Conservation (phyloP, 768 basidiomycete genomes). For the Auriscalpium vulgare region DNA sequence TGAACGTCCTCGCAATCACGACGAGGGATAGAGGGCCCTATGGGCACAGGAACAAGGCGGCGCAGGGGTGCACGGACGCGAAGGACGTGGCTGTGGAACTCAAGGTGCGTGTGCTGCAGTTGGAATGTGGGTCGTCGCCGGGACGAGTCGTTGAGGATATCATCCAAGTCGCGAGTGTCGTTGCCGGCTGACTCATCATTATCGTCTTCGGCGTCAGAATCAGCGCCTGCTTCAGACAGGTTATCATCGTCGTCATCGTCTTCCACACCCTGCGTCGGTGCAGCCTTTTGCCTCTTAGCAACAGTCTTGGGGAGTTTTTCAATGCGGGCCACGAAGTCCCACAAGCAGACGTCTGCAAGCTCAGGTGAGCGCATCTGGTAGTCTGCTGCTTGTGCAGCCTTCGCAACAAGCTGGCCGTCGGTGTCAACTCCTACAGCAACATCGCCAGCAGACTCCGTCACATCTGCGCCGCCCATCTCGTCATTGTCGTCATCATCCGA, state of each 20-base stretch:
- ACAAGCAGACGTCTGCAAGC: neutral
- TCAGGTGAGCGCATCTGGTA: neutral
- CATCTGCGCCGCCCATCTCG: too few relatives aligned
- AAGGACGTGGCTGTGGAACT: neutral
- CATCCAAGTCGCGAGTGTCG: neutral
- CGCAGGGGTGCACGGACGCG: neutral
- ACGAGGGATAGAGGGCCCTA: slow-evolving; percentile 2
- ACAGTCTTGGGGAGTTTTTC: neutral
- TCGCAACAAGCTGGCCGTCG: neutral
- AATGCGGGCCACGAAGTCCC: neutral
- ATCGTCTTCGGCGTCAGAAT: too few relatives aligned
- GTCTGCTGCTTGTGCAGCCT: neutral
- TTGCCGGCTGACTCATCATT: neutral
- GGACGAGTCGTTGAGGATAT: too few relatives aligned
- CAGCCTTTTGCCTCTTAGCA: neutral
- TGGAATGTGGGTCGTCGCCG: neutral
- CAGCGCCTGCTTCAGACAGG: too few relatives aligned
- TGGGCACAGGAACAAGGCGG: neutral
- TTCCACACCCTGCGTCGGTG: neutral
- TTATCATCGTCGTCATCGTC: neutral
- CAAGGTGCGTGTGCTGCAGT: neutral
- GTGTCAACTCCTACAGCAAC: neutral
- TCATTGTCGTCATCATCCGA: neutral
- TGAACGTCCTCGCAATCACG: neutral
- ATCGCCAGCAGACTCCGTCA: neutral